A percentile compares a stretch with the other conserved stretches of the same genome.
These are phyloP conservation scores for Spergularia azorica DNA, from an alignment of 179 eudicot genomes.

Conservation along the genomic window DNA sequence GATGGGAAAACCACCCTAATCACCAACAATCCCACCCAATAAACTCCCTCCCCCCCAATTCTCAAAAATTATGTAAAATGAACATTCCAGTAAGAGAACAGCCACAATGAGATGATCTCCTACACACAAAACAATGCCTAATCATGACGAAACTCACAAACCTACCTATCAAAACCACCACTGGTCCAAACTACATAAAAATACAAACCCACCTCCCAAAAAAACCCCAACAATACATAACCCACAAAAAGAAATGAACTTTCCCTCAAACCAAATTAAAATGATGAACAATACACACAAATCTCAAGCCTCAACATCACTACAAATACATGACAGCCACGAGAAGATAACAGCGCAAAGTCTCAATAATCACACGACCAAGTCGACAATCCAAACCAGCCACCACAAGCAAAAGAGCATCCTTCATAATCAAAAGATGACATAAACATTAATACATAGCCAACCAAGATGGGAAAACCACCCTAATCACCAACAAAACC, in stretches of 20 bases:
- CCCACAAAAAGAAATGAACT: background rate
- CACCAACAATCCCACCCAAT: background rate
- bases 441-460: background rate
- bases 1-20: background rate
- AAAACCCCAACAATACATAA: background rate
- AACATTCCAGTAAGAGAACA: background rate
- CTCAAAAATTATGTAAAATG: background rate
- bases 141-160: background rate
- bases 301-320: background rate
- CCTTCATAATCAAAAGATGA: background rate
- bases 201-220: constrained; percentile 15
- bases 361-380: background rate
- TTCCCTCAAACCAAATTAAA: background rate
- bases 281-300: too few relatives aligned
- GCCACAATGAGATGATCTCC: background rate
- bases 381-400: background rate
- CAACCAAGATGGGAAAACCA: background rate
- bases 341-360: background rate
- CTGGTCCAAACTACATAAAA: background rate
- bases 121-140: background rate
- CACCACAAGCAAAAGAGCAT: background rate
- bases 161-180: background rate
- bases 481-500: background rate
- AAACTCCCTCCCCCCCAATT: background rate
- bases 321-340: constrained; percentile 5